These are phyloP conservation scores for Xylaria nigripes DNA, from an alignment of 495 filamentous ascomycete species.

Conservation along the genomic window DNA sequence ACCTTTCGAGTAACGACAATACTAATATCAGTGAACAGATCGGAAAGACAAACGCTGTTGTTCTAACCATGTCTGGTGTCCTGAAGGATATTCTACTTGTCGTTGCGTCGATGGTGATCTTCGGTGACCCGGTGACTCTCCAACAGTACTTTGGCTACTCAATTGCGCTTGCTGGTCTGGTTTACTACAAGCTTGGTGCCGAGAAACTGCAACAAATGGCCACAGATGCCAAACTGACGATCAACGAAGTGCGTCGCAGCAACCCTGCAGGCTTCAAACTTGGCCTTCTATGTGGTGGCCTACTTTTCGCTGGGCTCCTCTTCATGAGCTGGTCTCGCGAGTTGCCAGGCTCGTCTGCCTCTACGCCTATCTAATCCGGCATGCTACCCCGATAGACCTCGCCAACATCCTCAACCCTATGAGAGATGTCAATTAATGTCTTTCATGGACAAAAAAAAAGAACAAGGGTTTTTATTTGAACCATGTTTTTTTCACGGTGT, in stretches of 20 bases:
- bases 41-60: slow-evolving; percentile 87
- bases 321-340: slow-evolving; percentile 39
- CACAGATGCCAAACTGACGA: slow-evolving; percentile 54
- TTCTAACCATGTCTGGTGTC: slow-evolving; percentile 91
- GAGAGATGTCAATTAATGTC: not conserved
- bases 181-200: slow-evolving; percentile 91
- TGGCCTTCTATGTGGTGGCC: slow-evolving; percentile 50
- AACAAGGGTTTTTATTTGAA: not conserved
- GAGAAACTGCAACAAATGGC: slow-evolving; percentile 73
- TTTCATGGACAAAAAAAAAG: too few species aligned
- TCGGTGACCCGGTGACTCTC: slow-evolving; percentile 65
- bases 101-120: slow-evolving; percentile 74
- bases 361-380: slow-evolving; percentile 6
- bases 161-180: slow-evolving; percentile 75
- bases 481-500: not conserved
- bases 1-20: not conserved
- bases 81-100: slow-evolving; percentile 96
- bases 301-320: slow-evolving; percentile 56
- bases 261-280: slow-evolving; percentile 67
- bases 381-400: not conserved
- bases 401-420: not conserved
- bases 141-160: slow-evolving; percentile 90
- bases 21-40: slow-evolving; percentile 50
- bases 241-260: slow-evolving; percentile 72
- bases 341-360: not conserved